Evolutionary conservation across 352 stramenopile genomes (phyloP).

Genomic region (Phytophthora europaea): DNA sequence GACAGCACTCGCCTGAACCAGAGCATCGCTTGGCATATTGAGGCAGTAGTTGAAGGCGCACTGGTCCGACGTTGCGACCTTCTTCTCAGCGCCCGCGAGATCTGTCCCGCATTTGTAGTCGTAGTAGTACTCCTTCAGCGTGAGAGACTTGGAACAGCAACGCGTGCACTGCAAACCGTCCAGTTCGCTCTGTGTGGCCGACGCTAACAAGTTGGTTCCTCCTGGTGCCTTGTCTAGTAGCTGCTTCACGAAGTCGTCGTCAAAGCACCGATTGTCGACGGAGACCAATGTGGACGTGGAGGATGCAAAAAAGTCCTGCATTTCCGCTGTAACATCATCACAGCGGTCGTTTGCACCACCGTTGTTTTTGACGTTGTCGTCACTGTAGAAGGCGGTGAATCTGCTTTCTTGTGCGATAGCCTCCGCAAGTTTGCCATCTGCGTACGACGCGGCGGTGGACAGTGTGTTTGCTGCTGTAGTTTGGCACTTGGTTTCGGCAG

Average conservation of each 20-base stretch:
- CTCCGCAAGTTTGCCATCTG: slow-evolving; percentile 4
- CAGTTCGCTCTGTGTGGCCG: slow-evolving; percentile 1
- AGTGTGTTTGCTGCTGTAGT: not conserved
- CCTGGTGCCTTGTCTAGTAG: slow-evolving; percentile 10
- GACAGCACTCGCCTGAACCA: slow-evolving; percentile 8
- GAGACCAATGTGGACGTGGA: not conserved
- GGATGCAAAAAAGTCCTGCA: slow-evolving; percentile 24
- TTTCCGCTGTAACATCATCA: slow-evolving; percentile 6
- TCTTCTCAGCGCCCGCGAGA: slow-evolving; percentile 6
- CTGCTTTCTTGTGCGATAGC: slow-evolving; percentile 22
- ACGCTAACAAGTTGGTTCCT: not conserved
- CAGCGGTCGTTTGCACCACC: slow-evolving; percentile 15
- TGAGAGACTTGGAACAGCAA: slow-evolving; percentile 29
- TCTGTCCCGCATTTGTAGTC: slow-evolving; percentile 30
- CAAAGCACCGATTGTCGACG: slow-evolving; percentile 17
- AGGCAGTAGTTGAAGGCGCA: slow-evolving; percentile 31
- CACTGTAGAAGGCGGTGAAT: slow-evolving; percentile 25
- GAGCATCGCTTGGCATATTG: slow-evolving; percentile 3
- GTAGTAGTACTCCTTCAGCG: slow-evolving; percentile 31
- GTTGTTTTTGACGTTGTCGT: slow-evolving; percentile 30
- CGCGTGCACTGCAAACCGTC: slow-evolving; percentile 24
- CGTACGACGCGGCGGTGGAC: not conserved
- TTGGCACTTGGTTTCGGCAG: slow-evolving; percentile 4
- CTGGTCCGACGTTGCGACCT: slow-evolving; percentile 11
- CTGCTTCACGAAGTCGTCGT: slow-evolving; percentile 7